Evolutionary conservation across 2,329 filamentous ascomycete species (phyloP), one percentile per base, ranked within the genome.

Genomic region (Geosmithia flava): DNA sequence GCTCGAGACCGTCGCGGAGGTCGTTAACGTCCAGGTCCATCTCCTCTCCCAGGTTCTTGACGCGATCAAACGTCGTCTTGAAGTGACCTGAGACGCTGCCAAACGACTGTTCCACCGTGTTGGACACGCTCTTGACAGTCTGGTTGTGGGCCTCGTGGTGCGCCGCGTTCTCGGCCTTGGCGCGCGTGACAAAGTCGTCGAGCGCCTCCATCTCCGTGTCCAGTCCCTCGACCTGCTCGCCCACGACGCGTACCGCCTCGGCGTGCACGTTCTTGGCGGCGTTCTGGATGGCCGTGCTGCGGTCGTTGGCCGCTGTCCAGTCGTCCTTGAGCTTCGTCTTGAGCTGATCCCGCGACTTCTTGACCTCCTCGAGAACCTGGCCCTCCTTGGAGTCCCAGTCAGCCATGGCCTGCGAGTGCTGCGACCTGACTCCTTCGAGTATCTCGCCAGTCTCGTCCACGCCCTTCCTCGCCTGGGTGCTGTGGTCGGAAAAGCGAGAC

Each of bases 191-290:
- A 56, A 96, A 95, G 54, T 91, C 87, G 58, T 97, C 91, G 7
- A 98, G 75, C 1, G 87, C 86, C 49, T 82, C 79, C 78, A 98
- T 90, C 64, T 97, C 88, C n/a, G 74, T 76, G 51, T 86, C 83
- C 59, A 98, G 84, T 55, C 95, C 87, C 49, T 78, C 76, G 68
- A 94, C 86, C 66, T 98, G 93, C 49, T 85, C 83, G 58, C 91
- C 86, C 13, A 97, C 90, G 50, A 94, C 91, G 7, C 83, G 83
- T 29, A 95, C 80, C 0, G 91, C 96, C 65, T 95, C 86, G 33
- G 85, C 84, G 55, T 98, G 90, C 1, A 97, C 89, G 2, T 87
- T 87, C 56, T 86, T 85, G 0, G 91, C 90, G 0, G 86, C 86
- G 7, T 78, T 75, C 55, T 91, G 87, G 56, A 98, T 91, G 6